Evolutionary conservation across 31 red algal genomes (phyloP), one percentile per base, ranked within the genome.

Genomic region (Odonthalia washingtoniensis): DNA sequence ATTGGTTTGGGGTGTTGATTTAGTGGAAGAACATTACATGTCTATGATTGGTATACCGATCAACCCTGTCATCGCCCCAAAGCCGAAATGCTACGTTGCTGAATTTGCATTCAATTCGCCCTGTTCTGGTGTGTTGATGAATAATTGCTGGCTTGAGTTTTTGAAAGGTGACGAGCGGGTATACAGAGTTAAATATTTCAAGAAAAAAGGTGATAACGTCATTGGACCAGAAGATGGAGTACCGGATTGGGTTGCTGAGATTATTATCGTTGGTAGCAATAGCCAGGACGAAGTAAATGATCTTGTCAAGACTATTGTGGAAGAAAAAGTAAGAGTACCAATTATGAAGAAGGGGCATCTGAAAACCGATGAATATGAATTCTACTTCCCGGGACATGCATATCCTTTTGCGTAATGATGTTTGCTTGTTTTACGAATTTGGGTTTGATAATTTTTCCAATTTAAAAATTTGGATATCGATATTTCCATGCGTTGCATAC

Each of bases 1-100:
- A 37, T 24, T 82, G 38, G 92, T 82, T 52, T 99, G 97, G 97
- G 97, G 97, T 60, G 97, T 99, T 5, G 97, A 99, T 63, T 53
- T 99, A 24, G 97, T 99, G 16, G 97, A 99, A 70, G 91, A 99
- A 65, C 97, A 99, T 75, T 77, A 80, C 66, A 99, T 99, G 97
- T 64, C 43, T 37, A 86, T 79, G 66, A 79, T 96, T 12, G 65
- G 86, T 35, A 99, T 99, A n/a, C 91, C 91, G 9, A 96, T 99
- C 70, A 77, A 84, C 2, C 97, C 97, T 3, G 4, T 88, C 38
- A 78, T 86, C 3, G 62, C 88, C 1, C 17, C 32, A 17, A 70
- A 78, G 76, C 92, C 97, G 14, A 49, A 92, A 39, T 43, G 38
- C 3, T 93, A 70, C 53, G 83, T 99, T 34, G 91, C 94, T 6